Evolutionary conservation across 371 early-diverging fungal genomes (phyloP).

Genomic region (Mortierella sp.): DNA sequence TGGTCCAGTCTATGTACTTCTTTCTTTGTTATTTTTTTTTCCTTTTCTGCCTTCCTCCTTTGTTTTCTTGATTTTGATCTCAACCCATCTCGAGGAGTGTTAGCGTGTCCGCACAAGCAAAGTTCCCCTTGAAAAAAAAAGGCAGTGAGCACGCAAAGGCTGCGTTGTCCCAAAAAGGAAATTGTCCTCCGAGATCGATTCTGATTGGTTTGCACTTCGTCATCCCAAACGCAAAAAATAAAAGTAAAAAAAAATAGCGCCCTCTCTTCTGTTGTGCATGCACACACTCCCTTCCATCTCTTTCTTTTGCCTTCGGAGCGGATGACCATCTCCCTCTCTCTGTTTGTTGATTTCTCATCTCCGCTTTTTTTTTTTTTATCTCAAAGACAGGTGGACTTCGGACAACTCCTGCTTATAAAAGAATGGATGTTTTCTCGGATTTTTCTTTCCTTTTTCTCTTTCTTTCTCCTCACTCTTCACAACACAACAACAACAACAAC

Average conservation of each 20-base stretch:
- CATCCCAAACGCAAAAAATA: not conserved
- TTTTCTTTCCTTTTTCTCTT: not conserved
- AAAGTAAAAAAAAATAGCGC: not conserved
- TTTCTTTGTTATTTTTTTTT: not conserved
- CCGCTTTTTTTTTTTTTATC: not conserved
- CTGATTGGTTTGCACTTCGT: not conserved
- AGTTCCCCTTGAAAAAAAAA: not conserved
- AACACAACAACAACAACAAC: not conserved
- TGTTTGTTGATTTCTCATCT: not conserved
- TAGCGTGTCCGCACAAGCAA: not conserved
- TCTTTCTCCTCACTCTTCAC: not conserved
- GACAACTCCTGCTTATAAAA: not conserved
- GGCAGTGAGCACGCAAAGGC: not conserved
- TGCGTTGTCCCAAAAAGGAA: constrained; percentile 25
- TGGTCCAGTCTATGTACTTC: not conserved
- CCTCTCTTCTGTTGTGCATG: constrained; percentile 1
- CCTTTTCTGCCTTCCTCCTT: not conserved
- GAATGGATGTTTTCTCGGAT: not conserved
- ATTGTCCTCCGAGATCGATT: constrained; percentile 25
- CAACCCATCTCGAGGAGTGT: too few species aligned
- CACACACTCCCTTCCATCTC: not conserved
- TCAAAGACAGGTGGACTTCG: not conserved
- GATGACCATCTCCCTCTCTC: not conserved
- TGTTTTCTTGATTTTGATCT: not conserved
- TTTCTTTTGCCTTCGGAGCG: not conserved